Percentiles rank a stretch among this genome's conserved stretches.
These are phyloP conservation scores for Trichoderma koningii DNA, from an alignment of 2,329 filamentous ascomycete genomes.

Conservation along the genomic window DNA sequence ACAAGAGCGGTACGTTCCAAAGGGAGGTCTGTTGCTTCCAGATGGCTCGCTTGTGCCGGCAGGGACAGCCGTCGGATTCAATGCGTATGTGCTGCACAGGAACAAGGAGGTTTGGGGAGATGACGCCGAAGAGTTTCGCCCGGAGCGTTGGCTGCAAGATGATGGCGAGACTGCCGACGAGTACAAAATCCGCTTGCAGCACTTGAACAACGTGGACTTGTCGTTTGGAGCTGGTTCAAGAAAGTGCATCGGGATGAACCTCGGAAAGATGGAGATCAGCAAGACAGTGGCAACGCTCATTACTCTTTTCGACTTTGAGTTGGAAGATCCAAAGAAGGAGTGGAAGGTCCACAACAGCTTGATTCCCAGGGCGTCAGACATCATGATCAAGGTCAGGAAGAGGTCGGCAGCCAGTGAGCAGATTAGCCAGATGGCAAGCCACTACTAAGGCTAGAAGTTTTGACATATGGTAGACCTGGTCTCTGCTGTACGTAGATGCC, in stretches of 20 bases:
- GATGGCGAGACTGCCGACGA: conserved; percentile 31
- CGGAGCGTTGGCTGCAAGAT: conserved; percentile 42
- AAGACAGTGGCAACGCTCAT: conserved; percentile 52
- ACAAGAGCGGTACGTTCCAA: conserved; percentile 50
- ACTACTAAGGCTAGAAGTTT: background rate
- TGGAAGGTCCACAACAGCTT: conserved; percentile 32
- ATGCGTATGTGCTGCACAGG: conserved; percentile 40
- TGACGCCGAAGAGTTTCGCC: conserved; percentile 47
- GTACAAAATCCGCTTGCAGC: conserved; percentile 31
- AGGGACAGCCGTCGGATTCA: conserved; percentile 42
- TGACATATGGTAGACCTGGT: no score
- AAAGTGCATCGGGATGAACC: conserved; percentile 46
- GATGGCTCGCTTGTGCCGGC: conserved; percentile 38
- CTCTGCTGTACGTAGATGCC: no score
- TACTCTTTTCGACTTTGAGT: conserved; percentile 41
- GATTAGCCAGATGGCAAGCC: background rate
- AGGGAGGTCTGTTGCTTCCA: conserved; percentile 39
- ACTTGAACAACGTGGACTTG: conserved; percentile 42
- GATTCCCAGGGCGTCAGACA: background rate
- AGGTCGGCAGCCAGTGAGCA: background rate
- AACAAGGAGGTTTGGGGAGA: conserved; percentile 46
- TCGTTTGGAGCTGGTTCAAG: conserved; percentile 48
- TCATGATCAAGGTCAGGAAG: background rate
- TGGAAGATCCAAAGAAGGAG: conserved; percentile 31
- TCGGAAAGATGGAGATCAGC: conserved; percentile 46